A percentile compares a stretch with the other conserved stretches of the same genome.
These are phyloP conservation scores for Yarrowia osloensis DNA, from an alignment of 805 yeast genomes.

Conservation along the genomic window DNA sequence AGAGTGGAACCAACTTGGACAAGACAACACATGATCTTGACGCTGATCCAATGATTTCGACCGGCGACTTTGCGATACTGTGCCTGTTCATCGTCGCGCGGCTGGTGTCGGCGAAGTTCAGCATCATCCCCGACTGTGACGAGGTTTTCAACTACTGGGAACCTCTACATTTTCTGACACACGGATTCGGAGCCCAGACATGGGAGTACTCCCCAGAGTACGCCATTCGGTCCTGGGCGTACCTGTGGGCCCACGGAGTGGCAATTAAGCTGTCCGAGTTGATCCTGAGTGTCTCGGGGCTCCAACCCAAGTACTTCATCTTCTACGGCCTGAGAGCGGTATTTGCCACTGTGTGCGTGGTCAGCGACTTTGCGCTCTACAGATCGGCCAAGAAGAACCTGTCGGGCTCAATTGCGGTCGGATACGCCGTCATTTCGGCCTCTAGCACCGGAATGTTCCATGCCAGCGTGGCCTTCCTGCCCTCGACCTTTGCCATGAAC, in stretches of 20 bases:
- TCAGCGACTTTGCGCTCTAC: constrained; percentile 58
- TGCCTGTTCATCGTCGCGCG: constrained; percentile 39
- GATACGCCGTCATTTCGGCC: constrained; percentile 64
- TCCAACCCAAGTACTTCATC: constrained; percentile 34
- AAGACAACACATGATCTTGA: constrained; percentile 2
- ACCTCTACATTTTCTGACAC: constrained; percentile 73
- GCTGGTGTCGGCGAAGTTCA: constrained; percentile 49
- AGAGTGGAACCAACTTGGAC: neutral
- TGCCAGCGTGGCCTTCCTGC: constrained; percentile 82
- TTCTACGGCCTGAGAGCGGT: constrained; percentile 59
- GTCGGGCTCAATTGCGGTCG: constrained; percentile 49
- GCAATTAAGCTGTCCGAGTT: constrained; percentile 35
- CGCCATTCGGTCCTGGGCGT: constrained; percentile 85
- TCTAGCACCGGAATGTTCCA: constrained; percentile 83
- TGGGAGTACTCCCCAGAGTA: constrained; percentile 95
- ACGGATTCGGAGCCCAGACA: constrained; percentile 89
- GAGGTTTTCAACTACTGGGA: constrained; percentile 95
- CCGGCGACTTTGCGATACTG: constrained; percentile 31
- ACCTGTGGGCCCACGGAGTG: constrained; percentile 53
- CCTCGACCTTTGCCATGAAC: constrained; percentile 74
- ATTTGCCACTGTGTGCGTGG: constrained; percentile 47
- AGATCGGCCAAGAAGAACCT: constrained; percentile 46
- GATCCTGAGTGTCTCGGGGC: constrained; percentile 32
- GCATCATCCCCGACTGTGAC: constrained; percentile 88
- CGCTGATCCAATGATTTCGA: constrained; percentile 8